Base-by-base conservation (phyloP, 2,329 filamentous ascomycete species). In the Camillea tinctor region DNA sequence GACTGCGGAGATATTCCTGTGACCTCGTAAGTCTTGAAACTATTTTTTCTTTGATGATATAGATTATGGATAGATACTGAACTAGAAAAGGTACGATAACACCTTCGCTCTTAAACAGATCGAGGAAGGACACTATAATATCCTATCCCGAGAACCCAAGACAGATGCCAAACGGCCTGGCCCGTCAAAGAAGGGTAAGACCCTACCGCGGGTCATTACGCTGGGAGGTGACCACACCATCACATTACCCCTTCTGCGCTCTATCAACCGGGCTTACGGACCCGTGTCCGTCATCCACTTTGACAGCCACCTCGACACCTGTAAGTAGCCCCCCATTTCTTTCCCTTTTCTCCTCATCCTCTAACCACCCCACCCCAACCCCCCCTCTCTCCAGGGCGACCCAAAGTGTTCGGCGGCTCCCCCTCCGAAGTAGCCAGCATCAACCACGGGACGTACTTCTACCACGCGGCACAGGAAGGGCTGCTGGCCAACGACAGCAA, bases 371-470 rank as follows among this genome's bases (percentile, higher is more conserved):
- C 55, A 54, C 6, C 5, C 48, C 50, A 19, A 30, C 7, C 21
- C 20, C 30, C 21, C n/a, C 7, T 83, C 64, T 30, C 26, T 11
- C 82, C 82, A 69, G 91, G 91, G 91, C 86, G 85, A 60, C 92
- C 92, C 50, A 94, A 94, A 73, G 92, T 95, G 23, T 96, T 96
- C 68, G 92, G 92, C 56, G 92, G 91, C 26, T 88, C 90, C 0
- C 91, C 92, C 0, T 90, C 86, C 24, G 84, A 93, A 62, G 85
- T 88, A 48, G 91, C 92, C 20, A 83, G 83, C 64, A 88, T 96
- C 77, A 96, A 95, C 77, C 91, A 95, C 77, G 92, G 92, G 50
- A 95, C 91, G 1, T 95, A 95, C 79, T 96, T 96, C 77, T 95
- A 89, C 77, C 90, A 94, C 72, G 92, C 91, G 0, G 78, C 88